A percentile compares a stretch with the other conserved stretches of the same genome.
Evolutionary conservation across 2,329 filamentous ascomycete species (phyloP).

Genomic region (Emericellopsis cladophorae): DNA sequence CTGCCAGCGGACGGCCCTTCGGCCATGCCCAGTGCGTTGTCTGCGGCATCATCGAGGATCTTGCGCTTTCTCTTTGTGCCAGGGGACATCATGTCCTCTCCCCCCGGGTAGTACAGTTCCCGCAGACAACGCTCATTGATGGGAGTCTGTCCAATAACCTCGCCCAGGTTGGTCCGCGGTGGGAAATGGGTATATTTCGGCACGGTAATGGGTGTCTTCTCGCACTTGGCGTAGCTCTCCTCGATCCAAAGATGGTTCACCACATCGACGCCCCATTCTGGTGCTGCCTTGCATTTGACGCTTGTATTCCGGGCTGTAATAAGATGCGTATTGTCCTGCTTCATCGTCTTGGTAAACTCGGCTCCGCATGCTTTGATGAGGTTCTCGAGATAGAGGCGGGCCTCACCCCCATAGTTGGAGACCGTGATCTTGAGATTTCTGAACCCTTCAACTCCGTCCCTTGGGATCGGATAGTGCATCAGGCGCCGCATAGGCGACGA

Average conservation of each 20-base stretch:
- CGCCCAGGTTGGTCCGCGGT: slow-evolving; percentile 76
- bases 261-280: slow-evolving; percentile 83
- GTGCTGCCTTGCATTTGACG: slow-evolving; percentile 86
- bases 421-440: slow-evolving; percentile 67
- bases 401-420: slow-evolving; percentile 94
- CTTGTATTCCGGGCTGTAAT: slow-evolving; percentile 81
- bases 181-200: slow-evolving; percentile 79
- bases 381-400: slow-evolving; percentile 86
- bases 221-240: slow-evolving; percentile 87
- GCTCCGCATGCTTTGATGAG: slow-evolving; percentile 74
- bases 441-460: slow-evolving; percentile 68
- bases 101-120: slow-evolving; percentile 58
- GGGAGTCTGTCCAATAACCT: slow-evolving; percentile 81
- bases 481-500: slow-evolving; percentile 72
- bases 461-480: slow-evolving; percentile 80
- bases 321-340: slow-evolving; percentile 87
- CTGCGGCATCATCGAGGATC: slow-evolving; percentile 34
- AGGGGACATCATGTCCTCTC: slow-evolving; percentile 28
- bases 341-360: slow-evolving; percentile 89
- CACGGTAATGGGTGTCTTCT: slow-evolving; percentile 58
- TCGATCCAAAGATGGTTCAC: slow-evolving; percentile 96
- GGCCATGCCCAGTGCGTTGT: slow-evolving; percentile 34
- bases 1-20: slow-evolving; percentile 32
- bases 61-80: slow-evolving; percentile 34
- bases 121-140: slow-evolving; percentile 53